Evolutionary conservation across 202 grass and related monocot genomes (phyloP).

Genomic region (Dendrocalamus latiflorus): DNA sequence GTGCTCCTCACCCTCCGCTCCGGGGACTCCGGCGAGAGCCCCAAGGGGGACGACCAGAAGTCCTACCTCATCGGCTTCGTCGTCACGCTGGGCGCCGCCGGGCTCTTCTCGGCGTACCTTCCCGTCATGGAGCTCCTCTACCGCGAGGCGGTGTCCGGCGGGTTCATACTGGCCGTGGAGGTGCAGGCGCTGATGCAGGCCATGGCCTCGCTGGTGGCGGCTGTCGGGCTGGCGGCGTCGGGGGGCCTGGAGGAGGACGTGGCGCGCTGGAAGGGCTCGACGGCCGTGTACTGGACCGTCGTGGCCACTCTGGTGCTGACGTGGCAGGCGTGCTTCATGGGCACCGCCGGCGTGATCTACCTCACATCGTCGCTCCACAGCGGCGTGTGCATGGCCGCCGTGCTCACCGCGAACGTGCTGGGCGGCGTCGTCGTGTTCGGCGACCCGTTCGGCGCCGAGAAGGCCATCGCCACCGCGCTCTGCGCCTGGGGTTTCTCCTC

Average conservation of each 20-base stretch:
- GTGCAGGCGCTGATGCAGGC: conserved; percentile 80
- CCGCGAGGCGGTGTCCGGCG: conserved; percentile 28
- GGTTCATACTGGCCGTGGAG: conserved; percentile 60
- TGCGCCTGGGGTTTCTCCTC: conserved; percentile 78
- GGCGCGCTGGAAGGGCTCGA: conserved; percentile 41
- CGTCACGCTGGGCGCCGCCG: conserved; percentile 61
- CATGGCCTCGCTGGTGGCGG: conserved; percentile 26
- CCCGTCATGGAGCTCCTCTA: conserved; percentile 79
- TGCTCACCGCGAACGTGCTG: conserved; percentile 63
- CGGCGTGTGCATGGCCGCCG: conserved; percentile 78
- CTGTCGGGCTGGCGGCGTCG: conserved; percentile 21
- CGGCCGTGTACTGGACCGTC: conserved; percentile 51
- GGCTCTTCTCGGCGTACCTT: conserved; percentile 62
- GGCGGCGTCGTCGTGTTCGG: conserved; percentile 63
- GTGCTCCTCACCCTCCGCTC: conserved; percentile 71
- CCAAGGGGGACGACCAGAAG: conserved; percentile 10
- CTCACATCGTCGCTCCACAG: conserved; percentile 73
- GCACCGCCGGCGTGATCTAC: conserved; percentile 80
- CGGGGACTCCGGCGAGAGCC: conserved; percentile 27
- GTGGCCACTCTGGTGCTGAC: conserved; percentile 44
- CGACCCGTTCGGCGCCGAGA: conserved; percentile 61
- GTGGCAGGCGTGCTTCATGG: conserved; percentile 95
- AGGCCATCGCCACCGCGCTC: conserved; percentile 63
- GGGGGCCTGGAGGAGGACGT: conserved; percentile 18
- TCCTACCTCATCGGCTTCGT: conserved; percentile 56